A percentile compares a stretch with the other conserved stretches of the same genome.
Conservation (phyloP, 768 basidiomycete species). For the Calocybe gangraenosa region DNA sequence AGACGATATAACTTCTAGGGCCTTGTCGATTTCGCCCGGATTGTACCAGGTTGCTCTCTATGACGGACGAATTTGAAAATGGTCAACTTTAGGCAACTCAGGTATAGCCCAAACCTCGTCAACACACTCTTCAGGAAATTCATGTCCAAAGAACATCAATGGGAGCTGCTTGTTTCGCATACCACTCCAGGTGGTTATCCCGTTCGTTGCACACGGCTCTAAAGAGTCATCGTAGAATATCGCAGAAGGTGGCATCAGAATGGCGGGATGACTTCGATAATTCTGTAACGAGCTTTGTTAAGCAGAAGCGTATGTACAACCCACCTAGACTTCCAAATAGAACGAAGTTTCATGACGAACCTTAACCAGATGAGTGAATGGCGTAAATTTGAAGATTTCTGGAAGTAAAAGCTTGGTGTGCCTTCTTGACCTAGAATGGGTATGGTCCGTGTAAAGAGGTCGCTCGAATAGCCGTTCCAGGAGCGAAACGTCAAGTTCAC, state of each 20-base stretch:
- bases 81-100: background rate
- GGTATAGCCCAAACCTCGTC: conserved; percentile 33
- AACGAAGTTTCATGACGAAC: conserved; percentile 17
- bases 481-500: conserved; percentile 45
- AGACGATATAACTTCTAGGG: conserved; percentile 34
- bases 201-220: conserved; percentile 41
- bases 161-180: conserved; percentile 36
- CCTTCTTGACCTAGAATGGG: conserved; percentile 13
- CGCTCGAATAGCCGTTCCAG: conserved; percentile 45
- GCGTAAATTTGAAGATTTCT: conserved; percentile 18
- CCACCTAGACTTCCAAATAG: background rate
- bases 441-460: conserved; percentile 31
- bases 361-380: conserved; percentile 42
- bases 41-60: conserved; percentile 50
- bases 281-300: conserved; percentile 24
- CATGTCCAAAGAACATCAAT: conserved; percentile 40
- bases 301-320: background rate
- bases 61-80: background rate
- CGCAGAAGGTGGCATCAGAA: conserved; percentile 50
- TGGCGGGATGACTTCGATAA: conserved; percentile 48
- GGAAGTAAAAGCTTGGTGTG: background rate
- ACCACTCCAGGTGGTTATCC: conserved; percentile 35
- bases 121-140: conserved; percentile 36
- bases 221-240: conserved; percentile 50
- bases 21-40: conserved; percentile 37